A percentile compares a stretch with the other conserved stretches of the same genome.
Evolutionary conservation across 2,329 filamentous ascomycete genomes (phyloP).

Genomic region (Lachnellula hyalina): DNA sequence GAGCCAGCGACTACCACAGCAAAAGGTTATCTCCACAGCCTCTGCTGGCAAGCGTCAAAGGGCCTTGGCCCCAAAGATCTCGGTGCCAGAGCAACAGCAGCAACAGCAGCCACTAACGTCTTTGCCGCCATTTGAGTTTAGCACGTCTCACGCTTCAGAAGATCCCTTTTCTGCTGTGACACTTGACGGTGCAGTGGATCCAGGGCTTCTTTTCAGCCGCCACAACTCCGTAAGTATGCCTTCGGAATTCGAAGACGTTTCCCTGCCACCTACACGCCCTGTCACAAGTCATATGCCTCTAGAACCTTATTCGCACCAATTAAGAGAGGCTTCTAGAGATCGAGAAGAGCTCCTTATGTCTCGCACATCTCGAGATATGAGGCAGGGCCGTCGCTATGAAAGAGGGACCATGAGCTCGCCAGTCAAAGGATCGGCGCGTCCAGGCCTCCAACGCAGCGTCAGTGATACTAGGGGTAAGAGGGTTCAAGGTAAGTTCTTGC

Average conservation of each 20-base stretch:
- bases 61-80: conserved; percentile 41
- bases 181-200: conserved; percentile 49
- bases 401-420: conserved; percentile 28
- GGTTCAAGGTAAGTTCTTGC: conserved; percentile 18
- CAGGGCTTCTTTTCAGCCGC: conserved; percentile 52
- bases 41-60: conserved; percentile 38
- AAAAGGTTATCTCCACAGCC: conserved; percentile 1
- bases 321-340: conserved; percentile 28
- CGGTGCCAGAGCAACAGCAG: conserved; percentile 14
- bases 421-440: conserved; percentile 25
- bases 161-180: conserved; percentile 47
- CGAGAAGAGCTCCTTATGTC: conserved; percentile 28
- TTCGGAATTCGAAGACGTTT: conserved; percentile 22
- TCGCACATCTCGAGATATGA: conserved; percentile 21
- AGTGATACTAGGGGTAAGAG: conserved; percentile 27
- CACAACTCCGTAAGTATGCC: conserved; percentile 15
- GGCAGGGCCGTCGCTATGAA: conserved; percentile 18
- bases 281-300: conserved; percentile 24
- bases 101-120: conserved; percentile 35
- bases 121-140: conserved; percentile 37
- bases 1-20: conserved; percentile 2
- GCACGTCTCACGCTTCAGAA: conserved; percentile 36
- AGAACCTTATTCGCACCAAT: conserved; percentile 31
- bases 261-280: conserved; percentile 24
- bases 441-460: conserved; percentile 25